Evolutionary conservation across 768 basidiomycete genomes (phyloP), one percentile per base, ranked within the genome.

Genomic region (Mycena rosella): DNA sequence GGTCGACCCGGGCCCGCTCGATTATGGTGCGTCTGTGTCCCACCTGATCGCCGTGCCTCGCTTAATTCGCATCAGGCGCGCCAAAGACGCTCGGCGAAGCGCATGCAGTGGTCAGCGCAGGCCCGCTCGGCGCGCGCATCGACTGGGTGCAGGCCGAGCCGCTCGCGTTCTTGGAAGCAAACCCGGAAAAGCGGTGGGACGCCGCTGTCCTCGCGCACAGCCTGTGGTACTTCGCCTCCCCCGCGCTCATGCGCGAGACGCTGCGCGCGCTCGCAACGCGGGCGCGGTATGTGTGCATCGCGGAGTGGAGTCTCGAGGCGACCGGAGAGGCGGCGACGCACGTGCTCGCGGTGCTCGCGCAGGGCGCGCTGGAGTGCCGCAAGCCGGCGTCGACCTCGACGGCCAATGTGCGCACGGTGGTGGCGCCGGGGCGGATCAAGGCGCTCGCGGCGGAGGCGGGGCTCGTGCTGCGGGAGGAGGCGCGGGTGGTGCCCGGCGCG

Each of bases 161-260:
- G 8, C 67, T 78, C 54, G 71, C 61, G 3, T 77, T 76, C 70
- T 73, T 81, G 56, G 59, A 32, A 1, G 60, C 68, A 6, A 59
- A 71, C 48, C 34, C 69, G 44, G 69, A 65, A 10, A 65, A 60
- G 60, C 36, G 18, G 10, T 83, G 73, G 69, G 79, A 80, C 70
- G 73, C 75, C 44, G 79, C 75, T 0, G 75, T 83, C 22, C 72
- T 83, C 29, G 76, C 78, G 8, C 76, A 78, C 67, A 79, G 78
- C 71, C 70, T 77, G 42, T 83, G 80, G 79, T 83, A 83, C 75
- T 82, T 83, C 69, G 44, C 78, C 48, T 74, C 78, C n/a, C 80
- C 81, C 29, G 36, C 72, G 22, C 70, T 73, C 44, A 63, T 83
- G 62, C 27, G 52, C 22, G 63, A 64, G 6, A 82, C 78, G 20